phyloP scores from a whole-genome alignment of 257 asterid genomes.

The Przewalskia tangutica region DNA sequence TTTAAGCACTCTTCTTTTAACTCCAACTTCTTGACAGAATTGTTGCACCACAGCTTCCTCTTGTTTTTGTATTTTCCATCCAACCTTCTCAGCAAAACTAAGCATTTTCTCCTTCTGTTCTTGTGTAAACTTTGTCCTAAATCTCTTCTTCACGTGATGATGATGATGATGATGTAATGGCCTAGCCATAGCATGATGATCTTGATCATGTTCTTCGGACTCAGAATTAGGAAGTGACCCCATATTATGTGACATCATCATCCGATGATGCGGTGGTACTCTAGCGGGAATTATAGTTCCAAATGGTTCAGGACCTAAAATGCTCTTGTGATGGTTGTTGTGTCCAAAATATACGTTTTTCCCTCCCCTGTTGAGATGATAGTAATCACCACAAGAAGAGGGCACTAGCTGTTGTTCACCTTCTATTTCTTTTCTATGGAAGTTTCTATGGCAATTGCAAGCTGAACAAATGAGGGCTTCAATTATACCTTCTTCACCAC shows the following conservation, averaged over 20 bases:
- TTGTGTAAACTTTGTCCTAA: constrained; percentile 63
- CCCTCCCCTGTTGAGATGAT: constrained; percentile 25
- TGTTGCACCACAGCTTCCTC: constrained; percentile 73
- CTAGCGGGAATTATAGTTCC: constrained; percentile 20
- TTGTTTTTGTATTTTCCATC: constrained; percentile 86
- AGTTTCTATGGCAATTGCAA: constrained; percentile 81
- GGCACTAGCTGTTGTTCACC: constrained; percentile 24
- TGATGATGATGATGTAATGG: constrained; percentile 8
- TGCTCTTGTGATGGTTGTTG: constrained; percentile 7
- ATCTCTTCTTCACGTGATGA: constrained; percentile 64
- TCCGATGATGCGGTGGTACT: constrained; percentile 35
- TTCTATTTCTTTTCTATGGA: constrained; percentile 71
- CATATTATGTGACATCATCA: constrained; percentile 55
- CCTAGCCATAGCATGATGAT: constrained; percentile 16
- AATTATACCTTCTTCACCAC: constrained; percentile 68
- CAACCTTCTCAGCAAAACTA: constrained; percentile 74
- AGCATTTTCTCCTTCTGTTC: constrained; percentile 94
- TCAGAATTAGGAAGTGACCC: constrained; percentile 33
- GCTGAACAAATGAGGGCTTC: constrained; percentile 85
- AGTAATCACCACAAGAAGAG: constrained; percentile 22
- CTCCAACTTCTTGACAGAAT: constrained; percentile 72
- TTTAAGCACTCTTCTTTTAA: constrained; percentile 70
- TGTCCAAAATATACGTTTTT: constrained; percentile 39
- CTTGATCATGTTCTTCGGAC: constrained; percentile 49
- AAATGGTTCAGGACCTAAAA: constrained; percentile 20